phyloP scores from a whole-genome alignment of 352 stramenopile species.

The Thalassiosira pacifica region DNA sequence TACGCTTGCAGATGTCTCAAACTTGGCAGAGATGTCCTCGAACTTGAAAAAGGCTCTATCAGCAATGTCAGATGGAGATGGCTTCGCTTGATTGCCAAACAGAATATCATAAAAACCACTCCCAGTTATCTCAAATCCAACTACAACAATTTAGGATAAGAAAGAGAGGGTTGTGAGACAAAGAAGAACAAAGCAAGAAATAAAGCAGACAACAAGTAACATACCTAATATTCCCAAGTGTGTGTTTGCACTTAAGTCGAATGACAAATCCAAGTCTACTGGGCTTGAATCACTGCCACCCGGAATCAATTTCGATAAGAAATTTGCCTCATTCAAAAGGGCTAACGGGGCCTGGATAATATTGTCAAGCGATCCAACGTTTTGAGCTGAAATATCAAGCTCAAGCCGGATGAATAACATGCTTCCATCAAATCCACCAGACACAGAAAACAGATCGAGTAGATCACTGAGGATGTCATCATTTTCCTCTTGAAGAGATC shows the following conservation, averaged over 20 bases:
- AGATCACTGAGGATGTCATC: background rate
- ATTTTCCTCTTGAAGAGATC: background rate
- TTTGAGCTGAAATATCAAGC: slow-evolving; percentile 40
- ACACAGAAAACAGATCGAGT: slow-evolving; percentile 29
- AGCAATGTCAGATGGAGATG: background rate
- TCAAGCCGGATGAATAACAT: slow-evolving; percentile 36
- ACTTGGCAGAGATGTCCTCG: slow-evolving; percentile 30
- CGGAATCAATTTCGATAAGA: slow-evolving; percentile 19
- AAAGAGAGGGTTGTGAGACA: background rate
- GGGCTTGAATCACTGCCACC: background rate
- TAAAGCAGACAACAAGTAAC: background rate
- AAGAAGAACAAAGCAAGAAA: background rate
- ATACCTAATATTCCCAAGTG: background rate
- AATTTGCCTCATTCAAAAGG: slow-evolving; percentile 27
- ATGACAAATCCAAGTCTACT: background rate
- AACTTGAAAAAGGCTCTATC: background rate
- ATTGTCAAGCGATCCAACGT: background rate
- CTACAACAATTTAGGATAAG: background rate
- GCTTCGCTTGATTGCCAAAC: background rate
- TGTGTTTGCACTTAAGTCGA: background rate
- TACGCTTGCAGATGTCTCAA: background rate
- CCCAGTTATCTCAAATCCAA: slow-evolving; percentile 1
- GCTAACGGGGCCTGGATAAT: slow-evolving; percentile 27
- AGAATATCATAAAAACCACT: background rate
- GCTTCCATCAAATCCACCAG: slow-evolving; percentile 38